Evolutionary conservation across 768 basidiomycete species (phyloP), one percentile per base, ranked within the genome.

Genomic region (Leccinum broughii): DNA sequence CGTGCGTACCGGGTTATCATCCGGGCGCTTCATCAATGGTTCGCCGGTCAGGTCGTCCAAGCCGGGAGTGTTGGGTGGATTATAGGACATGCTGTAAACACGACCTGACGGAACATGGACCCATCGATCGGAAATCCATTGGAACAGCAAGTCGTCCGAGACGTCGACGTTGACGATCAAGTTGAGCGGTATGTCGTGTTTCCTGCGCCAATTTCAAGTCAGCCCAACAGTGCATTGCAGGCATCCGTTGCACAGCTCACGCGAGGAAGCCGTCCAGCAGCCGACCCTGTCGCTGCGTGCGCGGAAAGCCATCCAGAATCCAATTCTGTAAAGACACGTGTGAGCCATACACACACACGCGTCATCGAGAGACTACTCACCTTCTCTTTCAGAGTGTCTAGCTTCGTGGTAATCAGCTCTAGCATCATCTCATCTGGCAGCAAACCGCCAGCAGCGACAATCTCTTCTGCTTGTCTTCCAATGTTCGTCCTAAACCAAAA

Each of bases 281-380:
- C 68, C 85, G 77, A 9, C 87, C 92, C 71, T 95, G 94, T 14
- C 82, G 84, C 8, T 92, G 78, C 6, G 93, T 95, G 50, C 94
- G 86, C 56, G 94, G 94, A 69, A 95, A 95, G 32, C 94, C 94
- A 61, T 95, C 94, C 54, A 95, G 74, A 61, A 95, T 87, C 93
- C 93, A 95, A 69, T 89, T 88, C 90, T 93, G 51, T 46, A 34
- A 14, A 58, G 30, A 41, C 46, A 61, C 64, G 59, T 49, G 56
- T 54, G 62, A 62, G 54, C 46, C n/a, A 46, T n/a, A 26, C 22
- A 44, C 6, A 54, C 44, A 34, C n/a, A 20, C 0, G 22, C 9
- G 30, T 55, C 15, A 11, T 62, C 75, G 34, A 53, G 20, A 46
- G 20, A 46, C 44, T 1, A 56, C 80, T 37, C 60, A 84, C 91